phyloP scores from a whole-genome alignment of 2,329 filamentous ascomycete species.

The Zelopaecilomyces penicillatus region DNA sequence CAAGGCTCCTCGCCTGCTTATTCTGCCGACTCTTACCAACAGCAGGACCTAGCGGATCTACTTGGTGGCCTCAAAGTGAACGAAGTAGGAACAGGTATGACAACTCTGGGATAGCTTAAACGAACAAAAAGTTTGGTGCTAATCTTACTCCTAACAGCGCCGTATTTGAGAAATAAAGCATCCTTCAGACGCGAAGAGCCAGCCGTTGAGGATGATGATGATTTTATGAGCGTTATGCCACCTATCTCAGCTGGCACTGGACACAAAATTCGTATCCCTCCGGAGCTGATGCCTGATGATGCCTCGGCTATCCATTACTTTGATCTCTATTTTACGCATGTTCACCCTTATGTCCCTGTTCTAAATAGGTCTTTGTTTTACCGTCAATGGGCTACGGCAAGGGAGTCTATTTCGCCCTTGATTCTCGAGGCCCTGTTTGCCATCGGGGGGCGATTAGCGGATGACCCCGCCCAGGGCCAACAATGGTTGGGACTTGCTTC shows the following conservation, averaged over 20 bases:
- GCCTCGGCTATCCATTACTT: constrained; percentile 77
- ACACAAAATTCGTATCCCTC: constrained; percentile 76
- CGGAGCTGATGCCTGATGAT: constrained; percentile 86
- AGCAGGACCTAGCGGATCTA: constrained; percentile 68
- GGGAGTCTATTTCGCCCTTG: constrained; percentile 78
- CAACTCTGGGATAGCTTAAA: constrained; percentile 3
- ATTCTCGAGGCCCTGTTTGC: constrained; percentile 87
- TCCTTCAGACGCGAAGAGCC: constrained; percentile 47
- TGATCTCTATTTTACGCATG: constrained; percentile 79
- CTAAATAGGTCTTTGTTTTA: constrained; percentile 77
- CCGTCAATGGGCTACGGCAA: constrained; percentile 78
- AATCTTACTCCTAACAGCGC: constrained; percentile 43
- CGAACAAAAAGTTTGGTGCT: too few species aligned
- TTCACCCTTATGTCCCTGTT: constrained; percentile 89
- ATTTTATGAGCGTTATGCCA: constrained; percentile 64
- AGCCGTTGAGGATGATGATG: constrained; percentile 61
- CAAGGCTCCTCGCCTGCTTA: constrained; percentile 40
- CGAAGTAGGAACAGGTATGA: constrained; percentile 73
- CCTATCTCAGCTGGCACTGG: constrained; percentile 60
- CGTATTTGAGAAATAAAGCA: constrained; percentile 67
- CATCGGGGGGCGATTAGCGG: constrained; percentile 73
- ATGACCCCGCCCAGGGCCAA: constrained; percentile 74
- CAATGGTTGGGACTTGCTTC: constrained; percentile 90
- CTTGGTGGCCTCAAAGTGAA: constrained; percentile 83
- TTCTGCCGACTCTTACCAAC: constrained; percentile 55